Evolutionary conservation across 257 asterid genomes (phyloP), one percentile per base, ranked within the genome.

Genomic region (Solanum virginianum): DNA sequence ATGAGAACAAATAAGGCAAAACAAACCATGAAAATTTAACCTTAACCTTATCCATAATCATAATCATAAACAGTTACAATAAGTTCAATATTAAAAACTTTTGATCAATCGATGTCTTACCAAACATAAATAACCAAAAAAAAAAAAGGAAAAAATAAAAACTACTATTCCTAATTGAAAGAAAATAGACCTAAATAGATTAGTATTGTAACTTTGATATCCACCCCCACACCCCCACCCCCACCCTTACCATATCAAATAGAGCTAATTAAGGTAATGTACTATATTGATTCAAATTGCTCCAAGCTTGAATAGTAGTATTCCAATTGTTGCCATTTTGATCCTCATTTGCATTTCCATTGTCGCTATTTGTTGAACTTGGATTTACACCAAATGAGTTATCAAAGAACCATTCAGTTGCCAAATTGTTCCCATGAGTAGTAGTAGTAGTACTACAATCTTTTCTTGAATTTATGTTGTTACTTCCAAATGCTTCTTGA

Each of bases 381-480:
- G 89, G 89, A 77, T 68, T 83, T 54, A 81, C 90, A 4, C 84
- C 93, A 83, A 84, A 90, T 56, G 90, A 74, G 79, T 85, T 87
- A 75, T 92, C 96, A 69, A 95, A 93, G 55, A 87, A 92, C 98
- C 95, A 95, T 82, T 92, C 98, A 4, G 98, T 93, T 10, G 94
- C 87, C 43, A 90, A 63, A 69, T 85, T 77, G 16, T 75, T 87
- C 26, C 90, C 92, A 70, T 89, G 91, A 69, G 18, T 11, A 57
- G 45, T 41, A 13, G 11, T 22, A 29, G n/a, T 63, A 22, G n/a
- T 70, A 22, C 24, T 74, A 7, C 84, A 87, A 18, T 90, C 93
- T 84, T 85, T 89, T 69, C 93, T 87, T 47, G 91, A 86, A 49
- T 80, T 85, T 45, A 59, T 86, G 8, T 51, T 39, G 29, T 26